Conservation (phyloP, 163 green algal genomes). For the Scenedesmus sp. region DNA sequence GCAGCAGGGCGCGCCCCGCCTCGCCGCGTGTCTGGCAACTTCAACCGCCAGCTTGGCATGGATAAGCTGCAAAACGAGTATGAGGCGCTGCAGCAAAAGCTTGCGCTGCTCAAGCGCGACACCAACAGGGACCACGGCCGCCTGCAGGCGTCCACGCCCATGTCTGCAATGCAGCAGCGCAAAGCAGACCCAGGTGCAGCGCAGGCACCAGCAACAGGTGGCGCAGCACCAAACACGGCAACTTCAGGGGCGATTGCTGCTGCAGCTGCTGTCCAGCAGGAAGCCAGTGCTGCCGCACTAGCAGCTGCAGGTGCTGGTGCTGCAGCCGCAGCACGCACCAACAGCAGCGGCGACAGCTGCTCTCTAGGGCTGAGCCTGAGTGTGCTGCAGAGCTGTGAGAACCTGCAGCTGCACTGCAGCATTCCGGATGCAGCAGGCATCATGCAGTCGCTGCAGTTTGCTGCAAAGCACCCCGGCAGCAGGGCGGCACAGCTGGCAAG, state of each 20-base stretch:
- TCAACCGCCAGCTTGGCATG: constrained; percentile 46
- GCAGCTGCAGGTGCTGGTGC: not conserved
- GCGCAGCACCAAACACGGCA: not conserved
- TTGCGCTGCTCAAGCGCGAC: constrained; percentile 52
- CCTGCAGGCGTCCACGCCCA: constrained; percentile 23
- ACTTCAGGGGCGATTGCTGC: not conserved
- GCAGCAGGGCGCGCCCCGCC: not conserved
- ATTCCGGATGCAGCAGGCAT: constrained; percentile 37
- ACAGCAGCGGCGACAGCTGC: constrained; percentile 2
- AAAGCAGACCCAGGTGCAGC: constrained; percentile 13
- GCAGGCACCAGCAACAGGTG: not conserved
- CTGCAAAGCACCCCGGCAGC: constrained; percentile 36
- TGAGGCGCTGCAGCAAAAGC: constrained; percentile 55
- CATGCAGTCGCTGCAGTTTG: constrained; percentile 27
- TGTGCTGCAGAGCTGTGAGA: constrained; percentile 29
- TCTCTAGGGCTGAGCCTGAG: not conserved
- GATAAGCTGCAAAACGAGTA: constrained; percentile 56
- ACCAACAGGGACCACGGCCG: constrained; percentile 35
- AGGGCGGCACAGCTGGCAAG: constrained; percentile 52
- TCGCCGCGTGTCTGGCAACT: constrained; percentile 11
- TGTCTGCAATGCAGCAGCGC: not conserved
- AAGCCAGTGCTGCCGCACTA: not conserved
- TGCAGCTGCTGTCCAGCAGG: not conserved
- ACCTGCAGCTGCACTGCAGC: constrained; percentile 50
- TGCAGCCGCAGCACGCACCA: not conserved